Percentiles rank a stretch among this genome's conserved stretches.
Conservation (phyloP, 1,284 basidiomycete species). For the Somion occarium region DNA sequence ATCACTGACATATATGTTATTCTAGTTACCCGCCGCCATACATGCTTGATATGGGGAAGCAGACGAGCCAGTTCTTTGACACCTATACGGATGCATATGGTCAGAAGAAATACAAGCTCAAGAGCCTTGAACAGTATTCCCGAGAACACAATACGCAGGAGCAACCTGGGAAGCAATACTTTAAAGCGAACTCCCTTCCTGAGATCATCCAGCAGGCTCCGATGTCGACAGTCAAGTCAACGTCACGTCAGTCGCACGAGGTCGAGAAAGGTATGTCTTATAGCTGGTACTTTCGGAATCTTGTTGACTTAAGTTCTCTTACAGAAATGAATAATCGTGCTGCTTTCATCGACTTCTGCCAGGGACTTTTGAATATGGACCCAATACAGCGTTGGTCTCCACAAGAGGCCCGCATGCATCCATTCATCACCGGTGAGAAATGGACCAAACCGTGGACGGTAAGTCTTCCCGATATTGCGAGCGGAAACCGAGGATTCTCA, state of each 20-base stretch:
- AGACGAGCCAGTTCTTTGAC: slow-evolving; percentile 93
- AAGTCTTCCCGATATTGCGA: slow-evolving; percentile 30
- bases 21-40: slow-evolving; percentile 80
- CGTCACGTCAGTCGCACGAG: slow-evolving; percentile 79
- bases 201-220: slow-evolving; percentile 97
- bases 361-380: slow-evolving; percentile 91
- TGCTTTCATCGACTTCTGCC: slow-evolving; percentile 97
- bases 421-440: slow-evolving; percentile 98
- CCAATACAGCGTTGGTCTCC: slow-evolving; percentile 96
- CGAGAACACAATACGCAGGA: slow-evolving; percentile 93
- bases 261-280: slow-evolving; percentile 79
- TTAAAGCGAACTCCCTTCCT: slow-evolving; percentile 89
- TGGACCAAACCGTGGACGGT: slow-evolving; percentile 86
- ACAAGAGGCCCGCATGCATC: slow-evolving; percentile 92
- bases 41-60: slow-evolving; percentile 96
- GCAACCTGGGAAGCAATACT: slow-evolving; percentile 98
- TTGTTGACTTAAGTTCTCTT: slow-evolving; percentile 8
- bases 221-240: slow-evolving; percentile 71
- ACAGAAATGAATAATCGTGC: slow-evolving; percentile 90
- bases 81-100: slow-evolving; percentile 76
- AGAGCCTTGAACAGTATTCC: slow-evolving; percentile 92
- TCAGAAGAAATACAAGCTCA: slow-evolving; percentile 87
- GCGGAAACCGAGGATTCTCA: slow-evolving; percentile 1
- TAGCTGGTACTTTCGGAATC: slow-evolving; percentile 6
- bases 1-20: slow-evolving; percentile 8